A percentile compares a stretch with the other conserved stretches of the same genome.
These are phyloP conservation scores for Onygenales sp. DNA, from an alignment of 2,329 filamentous ascomycete genomes.

Conservation along the genomic window DNA sequence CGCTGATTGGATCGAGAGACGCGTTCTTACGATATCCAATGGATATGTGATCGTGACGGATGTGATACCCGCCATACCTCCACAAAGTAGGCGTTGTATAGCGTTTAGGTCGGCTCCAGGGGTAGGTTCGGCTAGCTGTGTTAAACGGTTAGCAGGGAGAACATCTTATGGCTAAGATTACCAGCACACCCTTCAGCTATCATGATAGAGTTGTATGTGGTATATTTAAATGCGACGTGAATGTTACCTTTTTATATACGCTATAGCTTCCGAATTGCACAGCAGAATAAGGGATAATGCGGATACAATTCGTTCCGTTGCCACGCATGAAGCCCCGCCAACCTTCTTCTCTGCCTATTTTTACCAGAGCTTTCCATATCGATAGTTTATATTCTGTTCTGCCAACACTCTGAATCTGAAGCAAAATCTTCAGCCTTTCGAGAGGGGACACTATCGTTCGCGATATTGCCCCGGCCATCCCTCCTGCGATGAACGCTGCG, in stretches of 20 bases:
- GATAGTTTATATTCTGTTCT: conserved; percentile 90
- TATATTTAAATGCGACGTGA: background rate
- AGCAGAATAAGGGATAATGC: conserved; percentile 95
- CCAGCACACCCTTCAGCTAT: background rate
- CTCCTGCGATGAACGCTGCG: conserved; percentile 88
- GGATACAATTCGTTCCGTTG: conserved; percentile 96
- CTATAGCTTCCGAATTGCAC: conserved; percentile 98
- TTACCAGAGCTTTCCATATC: conserved; percentile 74
- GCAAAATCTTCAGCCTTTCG: conserved; percentile 93
- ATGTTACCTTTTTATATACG: conserved; percentile 75
- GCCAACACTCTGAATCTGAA: conserved; percentile 86
- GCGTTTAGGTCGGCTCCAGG: conserved; percentile 67
- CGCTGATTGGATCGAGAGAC: conserved; percentile 93
- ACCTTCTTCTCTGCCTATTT: conserved; percentile 96
- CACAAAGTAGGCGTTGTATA: conserved; percentile 71
- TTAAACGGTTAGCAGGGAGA: background rate
- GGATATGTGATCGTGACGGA: conserved; percentile 94
- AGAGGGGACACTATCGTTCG: conserved; percentile 93
- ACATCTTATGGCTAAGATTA: background rate
- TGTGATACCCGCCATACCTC: conserved; percentile 85
- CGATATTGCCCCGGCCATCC: conserved; percentile 92
- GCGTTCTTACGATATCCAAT: conserved; percentile 91
- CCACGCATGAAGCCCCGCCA: conserved; percentile 97
- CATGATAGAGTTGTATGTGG: too few relatives aligned
- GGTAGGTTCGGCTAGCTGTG: conserved; percentile 40